Evolutionary conservation across 441 rosid species (phyloP).

Genomic region (Erodium chrysanthum): DNA sequence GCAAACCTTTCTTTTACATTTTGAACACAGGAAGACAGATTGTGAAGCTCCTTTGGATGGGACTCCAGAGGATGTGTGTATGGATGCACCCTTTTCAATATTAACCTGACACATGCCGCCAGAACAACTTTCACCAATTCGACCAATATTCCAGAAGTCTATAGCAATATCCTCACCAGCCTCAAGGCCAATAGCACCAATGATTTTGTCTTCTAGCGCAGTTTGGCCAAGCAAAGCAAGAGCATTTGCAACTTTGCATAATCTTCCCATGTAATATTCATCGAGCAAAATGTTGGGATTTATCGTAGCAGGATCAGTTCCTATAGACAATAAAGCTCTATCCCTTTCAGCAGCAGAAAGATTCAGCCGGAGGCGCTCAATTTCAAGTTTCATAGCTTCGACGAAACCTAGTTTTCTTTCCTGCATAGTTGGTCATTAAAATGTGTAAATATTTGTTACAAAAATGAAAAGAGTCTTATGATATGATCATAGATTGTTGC

Average conservation of each 20-base stretch:
- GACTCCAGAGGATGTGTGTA: slow-evolving; percentile 28
- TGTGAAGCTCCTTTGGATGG: slow-evolving; percentile 35
- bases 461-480: background rate
- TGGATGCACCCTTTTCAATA: slow-evolving; percentile 39
- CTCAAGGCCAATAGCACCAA: slow-evolving; percentile 72
- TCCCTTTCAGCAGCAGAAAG: slow-evolving; percentile 96
- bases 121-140: slow-evolving; percentile 54
- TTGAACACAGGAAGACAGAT: slow-evolving; percentile 48
- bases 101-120: slow-evolving; percentile 61
- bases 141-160: slow-evolving; percentile 73
- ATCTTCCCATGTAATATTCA: slow-evolving; percentile 58
- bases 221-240: slow-evolving; percentile 82
- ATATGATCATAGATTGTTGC: slow-evolving; percentile 1
- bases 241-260: slow-evolving; percentile 59
- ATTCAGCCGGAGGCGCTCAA: slow-evolving; percentile 72
- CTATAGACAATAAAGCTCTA: slow-evolving; percentile 75
- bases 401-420: slow-evolving; percentile 50
- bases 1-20: slow-evolving; percentile 72
- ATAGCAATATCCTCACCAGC: slow-evolving; percentile 40
- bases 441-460: background rate
- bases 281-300: slow-evolving; percentile 72
- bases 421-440: slow-evolving; percentile 34
- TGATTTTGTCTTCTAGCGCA: slow-evolving; percentile 70
- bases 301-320: slow-evolving; percentile 86
- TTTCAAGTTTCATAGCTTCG: slow-evolving; percentile 86